phyloP scores from a whole-genome alignment of 176 grass and related monocot genomes.

The Zizania latifolia region DNA sequence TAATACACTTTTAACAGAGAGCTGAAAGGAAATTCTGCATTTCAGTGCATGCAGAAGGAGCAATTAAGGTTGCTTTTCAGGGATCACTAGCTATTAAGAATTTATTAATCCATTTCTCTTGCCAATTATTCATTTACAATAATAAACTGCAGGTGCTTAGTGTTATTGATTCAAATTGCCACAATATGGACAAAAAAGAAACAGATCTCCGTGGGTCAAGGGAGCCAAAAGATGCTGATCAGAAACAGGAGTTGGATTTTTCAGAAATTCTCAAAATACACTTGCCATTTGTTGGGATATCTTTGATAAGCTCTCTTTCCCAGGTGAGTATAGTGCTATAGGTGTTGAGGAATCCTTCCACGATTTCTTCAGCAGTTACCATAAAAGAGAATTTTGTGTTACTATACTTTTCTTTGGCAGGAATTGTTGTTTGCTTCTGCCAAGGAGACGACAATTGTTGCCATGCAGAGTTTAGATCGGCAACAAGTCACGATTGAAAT shows the following conservation, averaged over 20 bases:
- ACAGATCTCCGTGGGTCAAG: slow-evolving; percentile 56
- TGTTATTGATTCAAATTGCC: slow-evolving; percentile 78
- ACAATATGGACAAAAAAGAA: slow-evolving; percentile 70
- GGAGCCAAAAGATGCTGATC: slow-evolving; percentile 63
- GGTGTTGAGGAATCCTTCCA: not conserved
- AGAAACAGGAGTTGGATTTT: slow-evolving; percentile 68
- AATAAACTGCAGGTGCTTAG: slow-evolving; percentile 73
- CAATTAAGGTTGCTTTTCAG: slow-evolving; percentile 68
- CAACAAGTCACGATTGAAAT: slow-evolving; percentile 65
- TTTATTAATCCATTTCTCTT: slow-evolving; percentile 16
- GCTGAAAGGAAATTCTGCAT: slow-evolving; percentile 73
- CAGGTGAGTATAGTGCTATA: slow-evolving; percentile 49
- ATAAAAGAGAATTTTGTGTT: slow-evolving; percentile 4
- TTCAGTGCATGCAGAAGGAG: slow-evolving; percentile 79
- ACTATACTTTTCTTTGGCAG: slow-evolving; percentile 44
- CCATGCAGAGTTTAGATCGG: slow-evolving; percentile 87
- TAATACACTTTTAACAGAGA: slow-evolving; percentile 57
- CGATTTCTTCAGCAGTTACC: not conserved
- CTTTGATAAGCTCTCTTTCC: slow-evolving; percentile 86
- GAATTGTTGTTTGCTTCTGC: slow-evolving; percentile 91
- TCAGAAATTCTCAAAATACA: slow-evolving; percentile 70
- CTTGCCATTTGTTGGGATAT: slow-evolving; percentile 79
- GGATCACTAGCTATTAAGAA: slow-evolving; percentile 4
- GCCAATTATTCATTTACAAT: slow-evolving; percentile 29
- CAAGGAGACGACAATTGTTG: slow-evolving; percentile 68